phyloP scores from a whole-genome alignment of 2,329 filamentous ascomycete genomes.

The Ceratocystis papillata region DNA sequence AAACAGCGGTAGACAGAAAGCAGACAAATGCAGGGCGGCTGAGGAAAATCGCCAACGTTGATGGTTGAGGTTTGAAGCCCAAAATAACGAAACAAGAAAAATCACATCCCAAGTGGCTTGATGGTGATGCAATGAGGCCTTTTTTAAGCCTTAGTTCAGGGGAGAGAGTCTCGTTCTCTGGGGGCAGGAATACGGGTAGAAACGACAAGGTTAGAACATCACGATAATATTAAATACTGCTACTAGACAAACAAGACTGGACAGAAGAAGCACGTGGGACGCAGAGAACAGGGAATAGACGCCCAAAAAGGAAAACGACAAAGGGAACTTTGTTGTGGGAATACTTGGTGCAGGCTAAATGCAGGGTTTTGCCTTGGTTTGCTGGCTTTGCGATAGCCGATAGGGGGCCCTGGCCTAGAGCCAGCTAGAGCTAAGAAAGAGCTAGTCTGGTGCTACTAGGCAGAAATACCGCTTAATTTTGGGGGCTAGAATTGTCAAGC shows the following conservation, averaged over 20 bases:
- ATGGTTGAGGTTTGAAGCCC: not conserved
- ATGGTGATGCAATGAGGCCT: too few relatives aligned
- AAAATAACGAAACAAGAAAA: too few relatives aligned
- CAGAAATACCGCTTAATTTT: too few relatives aligned
- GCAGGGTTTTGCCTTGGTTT: too few relatives aligned
- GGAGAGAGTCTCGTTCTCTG: not conserved
- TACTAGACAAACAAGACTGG: not conserved
- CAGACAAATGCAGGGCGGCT: not conserved
- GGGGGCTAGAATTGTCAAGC: too few relatives aligned
- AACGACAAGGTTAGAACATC: too few relatives aligned
- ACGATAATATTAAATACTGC: too few relatives aligned
- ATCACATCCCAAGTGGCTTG: too few relatives aligned
- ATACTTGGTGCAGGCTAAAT: not conserved
- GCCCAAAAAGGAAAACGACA: not conserved
- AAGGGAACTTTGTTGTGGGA: slow-evolving; percentile 1
- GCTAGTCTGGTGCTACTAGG: not conserved
- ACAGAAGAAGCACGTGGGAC: not conserved
- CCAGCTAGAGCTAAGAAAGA: not conserved
- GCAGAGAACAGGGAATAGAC: too few relatives aligned
- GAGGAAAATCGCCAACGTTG: not conserved
- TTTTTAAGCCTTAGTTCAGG: too few relatives aligned
- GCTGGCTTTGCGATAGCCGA: not conserved
- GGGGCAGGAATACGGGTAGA: not conserved
- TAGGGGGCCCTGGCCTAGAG: not conserved
- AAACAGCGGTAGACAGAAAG: not conserved